Base-by-base conservation (phyloP, 208 protist species). In the Trypanosoma boissoni region DNA sequence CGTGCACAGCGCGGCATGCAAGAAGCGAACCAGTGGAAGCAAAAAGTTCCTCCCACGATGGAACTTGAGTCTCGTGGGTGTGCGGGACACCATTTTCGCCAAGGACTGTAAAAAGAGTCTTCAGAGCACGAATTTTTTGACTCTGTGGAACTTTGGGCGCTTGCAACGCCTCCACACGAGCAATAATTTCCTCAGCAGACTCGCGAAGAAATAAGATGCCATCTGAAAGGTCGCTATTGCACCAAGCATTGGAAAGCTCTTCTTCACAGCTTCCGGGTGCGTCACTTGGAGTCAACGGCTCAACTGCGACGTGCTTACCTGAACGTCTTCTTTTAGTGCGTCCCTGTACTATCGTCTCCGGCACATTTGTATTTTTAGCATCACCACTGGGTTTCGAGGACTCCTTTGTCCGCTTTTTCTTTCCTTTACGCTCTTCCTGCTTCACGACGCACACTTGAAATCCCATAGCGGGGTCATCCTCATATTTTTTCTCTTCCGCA, bases 101-200 rank as follows among this genome's bases (percentile, higher is more conserved):
- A 37, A 97, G 60, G 16, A 72, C 61, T 34, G 72, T 77, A 52
- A 94, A 91, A 27, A 97, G 81, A 7, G 64, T 91, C 74, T 97
- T 97, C 26, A 97, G 73, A 3, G 81, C 83, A 8, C 91, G 83
- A 36, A 89, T 37, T 63, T 97, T 97, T 60, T 83, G 67, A 57
- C 80, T 87, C 29, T 94, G 69, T 32, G 88, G 69, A 18, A 78
- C 88, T 53, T 86, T 86, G 5, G 82, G 74, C n/a, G 77, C 62
- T 68, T 95, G 91, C 46, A 97, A 75, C 0, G 72, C 74, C 20
- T 78, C 64, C 49, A 95, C 88, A 58, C 85, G 80, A 34, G 64
- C 62, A 23, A 95, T 63, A 31, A 97, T 81, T 58, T 91, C 75
- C 20, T 72, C 57, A 2, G 84, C 49, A 14, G 77, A 63, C 21